Conservation (phyloP, 2,329 filamentous ascomycete genomes). For the Beauveria pseudobassiana region DNA sequence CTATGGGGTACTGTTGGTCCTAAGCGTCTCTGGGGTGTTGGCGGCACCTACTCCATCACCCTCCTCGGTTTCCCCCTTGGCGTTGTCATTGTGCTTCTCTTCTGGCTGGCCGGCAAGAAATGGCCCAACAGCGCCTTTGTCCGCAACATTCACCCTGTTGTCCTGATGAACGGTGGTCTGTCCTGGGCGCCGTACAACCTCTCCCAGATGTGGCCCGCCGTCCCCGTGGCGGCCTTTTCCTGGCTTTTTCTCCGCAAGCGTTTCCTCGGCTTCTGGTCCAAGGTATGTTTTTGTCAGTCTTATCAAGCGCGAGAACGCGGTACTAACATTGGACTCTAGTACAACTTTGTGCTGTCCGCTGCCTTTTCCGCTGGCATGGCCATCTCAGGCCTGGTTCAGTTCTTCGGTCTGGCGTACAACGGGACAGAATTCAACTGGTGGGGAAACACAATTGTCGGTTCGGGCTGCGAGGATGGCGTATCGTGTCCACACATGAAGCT, state of each 20-base stretch:
- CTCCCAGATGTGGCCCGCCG: slow-evolving; percentile 38
- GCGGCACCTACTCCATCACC: slow-evolving; percentile 26
- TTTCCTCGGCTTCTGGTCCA: slow-evolving; percentile 41
- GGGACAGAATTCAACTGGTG: slow-evolving; percentile 31
- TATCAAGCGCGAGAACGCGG: background rate
- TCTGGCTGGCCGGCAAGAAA: slow-evolving; percentile 29
- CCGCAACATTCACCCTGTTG: slow-evolving; percentile 35
- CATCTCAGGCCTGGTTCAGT: slow-evolving; percentile 34
- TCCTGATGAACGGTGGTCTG: slow-evolving; percentile 32
- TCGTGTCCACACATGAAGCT: slow-evolving; percentile 11
- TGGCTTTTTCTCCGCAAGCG: slow-evolving; percentile 40
- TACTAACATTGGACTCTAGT: slow-evolving; percentile 10
- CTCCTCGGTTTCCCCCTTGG: slow-evolving; percentile 34
- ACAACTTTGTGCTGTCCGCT: slow-evolving; percentile 34
- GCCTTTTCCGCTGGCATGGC: slow-evolving; percentile 34
- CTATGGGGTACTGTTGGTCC: slow-evolving; percentile 46
- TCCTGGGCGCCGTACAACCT: slow-evolving; percentile 38
- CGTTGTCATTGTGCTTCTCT: slow-evolving; percentile 25
- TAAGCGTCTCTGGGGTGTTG: slow-evolving; percentile 32
- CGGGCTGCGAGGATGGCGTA: slow-evolving; percentile 33
- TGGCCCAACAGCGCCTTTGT: slow-evolving; percentile 26
- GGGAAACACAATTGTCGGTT: slow-evolving; percentile 26
- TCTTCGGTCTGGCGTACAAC: slow-evolving; percentile 35
- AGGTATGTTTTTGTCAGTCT: slow-evolving; percentile 19
- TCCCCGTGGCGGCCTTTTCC: slow-evolving; percentile 39